Conservation (phyloP, 306 rosid genomes). For the Potentilla sterilis region DNA sequence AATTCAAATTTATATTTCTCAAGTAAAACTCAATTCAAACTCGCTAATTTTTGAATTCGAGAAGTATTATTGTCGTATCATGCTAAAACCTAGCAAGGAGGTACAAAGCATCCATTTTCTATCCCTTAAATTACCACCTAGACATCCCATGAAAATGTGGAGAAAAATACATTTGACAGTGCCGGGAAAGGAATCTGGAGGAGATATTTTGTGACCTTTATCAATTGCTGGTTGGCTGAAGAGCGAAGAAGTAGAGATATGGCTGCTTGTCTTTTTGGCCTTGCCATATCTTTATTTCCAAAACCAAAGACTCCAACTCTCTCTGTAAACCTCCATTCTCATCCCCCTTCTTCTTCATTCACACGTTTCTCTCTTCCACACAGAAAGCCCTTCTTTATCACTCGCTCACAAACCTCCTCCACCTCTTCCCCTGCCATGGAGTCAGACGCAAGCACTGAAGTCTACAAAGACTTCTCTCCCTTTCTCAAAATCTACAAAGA, state of each 20-base stretch:
- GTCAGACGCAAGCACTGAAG: slow-evolving; percentile 21
- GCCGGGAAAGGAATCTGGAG: background rate
- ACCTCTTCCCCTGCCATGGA: slow-evolving; percentile 26
- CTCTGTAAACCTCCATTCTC: background rate
- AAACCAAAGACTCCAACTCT: background rate
- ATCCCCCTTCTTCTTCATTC: background rate
- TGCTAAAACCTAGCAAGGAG: too few species aligned
- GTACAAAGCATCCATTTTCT: too few species aligned
- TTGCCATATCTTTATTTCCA: background rate
- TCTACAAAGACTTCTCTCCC: slow-evolving; percentile 45
- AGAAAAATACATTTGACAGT: background rate
- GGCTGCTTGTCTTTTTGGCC: slow-evolving; percentile 5
- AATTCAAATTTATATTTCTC: too few species aligned
- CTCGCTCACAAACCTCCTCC: background rate
- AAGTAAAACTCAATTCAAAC: too few species aligned
- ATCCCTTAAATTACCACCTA: background rate
- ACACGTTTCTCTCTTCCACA: background rate
- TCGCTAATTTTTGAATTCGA: too few species aligned
- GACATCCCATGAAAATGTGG: background rate
- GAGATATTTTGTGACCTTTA: background rate
- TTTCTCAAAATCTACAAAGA: slow-evolving; percentile 54
- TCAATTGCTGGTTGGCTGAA: background rate
- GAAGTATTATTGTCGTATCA: too few species aligned
- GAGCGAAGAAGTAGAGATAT: background rate
- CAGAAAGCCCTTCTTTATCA: background rate